Evolutionary conservation across 176 grass and related monocot species (phyloP).

Genomic region (Lolium rigidum): DNA sequence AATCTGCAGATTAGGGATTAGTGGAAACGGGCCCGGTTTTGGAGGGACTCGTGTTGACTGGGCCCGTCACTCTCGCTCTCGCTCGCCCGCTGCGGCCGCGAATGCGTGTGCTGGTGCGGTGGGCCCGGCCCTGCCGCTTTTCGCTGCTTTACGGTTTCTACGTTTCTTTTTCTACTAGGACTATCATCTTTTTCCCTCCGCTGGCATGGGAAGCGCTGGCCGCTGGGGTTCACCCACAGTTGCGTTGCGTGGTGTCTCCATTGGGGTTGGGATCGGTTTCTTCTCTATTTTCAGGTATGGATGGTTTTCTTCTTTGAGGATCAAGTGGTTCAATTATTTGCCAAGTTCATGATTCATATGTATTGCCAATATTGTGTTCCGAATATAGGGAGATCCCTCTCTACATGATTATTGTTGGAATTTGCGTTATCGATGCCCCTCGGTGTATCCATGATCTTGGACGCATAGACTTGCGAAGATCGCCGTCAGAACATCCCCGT

Average conservation of each 20-base stretch:
- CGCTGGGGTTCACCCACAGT: not conserved
- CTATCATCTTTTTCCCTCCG: not conserved
- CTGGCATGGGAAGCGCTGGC: not conserved
- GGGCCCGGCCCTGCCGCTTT: not conserved
- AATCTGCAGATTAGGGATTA: too few species aligned
- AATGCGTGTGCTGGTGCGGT: constrained; percentile 18
- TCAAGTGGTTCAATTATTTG: too few species aligned
- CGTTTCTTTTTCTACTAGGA: not conserved
- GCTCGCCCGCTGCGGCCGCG: not conserved
- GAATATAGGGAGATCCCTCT: too few species aligned
- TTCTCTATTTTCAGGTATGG: too few species aligned
- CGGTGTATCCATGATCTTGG: too few species aligned
- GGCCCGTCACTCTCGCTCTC: not conserved
- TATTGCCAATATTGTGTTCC: too few species aligned
- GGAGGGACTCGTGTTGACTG: constrained; percentile 34
- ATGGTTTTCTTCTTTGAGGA: too few species aligned
- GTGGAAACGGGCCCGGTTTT: constrained; percentile 25
- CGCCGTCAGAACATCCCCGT: too few species aligned
- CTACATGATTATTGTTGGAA: too few species aligned
- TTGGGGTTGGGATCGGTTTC: not conserved
- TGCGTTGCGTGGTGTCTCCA: not conserved
- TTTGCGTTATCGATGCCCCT: too few species aligned
- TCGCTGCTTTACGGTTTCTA: not conserved
- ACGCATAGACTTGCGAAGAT: too few species aligned
- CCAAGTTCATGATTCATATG: too few species aligned